A percentile compares a stretch with the other conserved stretches of the same genome.
Evolutionary conservation across 1,284 basidiomycete genomes (phyloP).

Genomic region (Entoloma clypeatum): DNA sequence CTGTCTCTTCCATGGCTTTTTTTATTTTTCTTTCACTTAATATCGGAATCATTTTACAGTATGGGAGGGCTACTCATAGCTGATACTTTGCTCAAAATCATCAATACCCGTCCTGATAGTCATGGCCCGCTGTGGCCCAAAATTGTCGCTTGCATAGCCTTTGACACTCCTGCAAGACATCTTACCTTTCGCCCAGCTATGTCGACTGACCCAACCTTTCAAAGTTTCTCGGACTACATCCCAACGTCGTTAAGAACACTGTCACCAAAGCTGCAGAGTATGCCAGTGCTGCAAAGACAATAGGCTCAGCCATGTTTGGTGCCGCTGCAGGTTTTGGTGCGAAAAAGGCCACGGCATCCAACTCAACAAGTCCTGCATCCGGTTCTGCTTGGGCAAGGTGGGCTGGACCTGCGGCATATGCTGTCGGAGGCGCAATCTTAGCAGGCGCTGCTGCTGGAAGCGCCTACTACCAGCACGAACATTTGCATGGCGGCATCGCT

Average conservation of each 20-base stretch:
- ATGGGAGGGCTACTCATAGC: slow-evolving; percentile 90
- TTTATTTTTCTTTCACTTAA: slow-evolving; percentile 3
- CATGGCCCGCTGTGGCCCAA: slow-evolving; percentile 77
- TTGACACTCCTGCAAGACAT: slow-evolving; percentile 81
- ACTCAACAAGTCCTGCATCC: slow-evolving; percentile 22
- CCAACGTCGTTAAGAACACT: slow-evolving; percentile 81
- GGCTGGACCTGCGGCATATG: slow-evolving; percentile 57
- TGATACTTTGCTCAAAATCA: slow-evolving; percentile 77
- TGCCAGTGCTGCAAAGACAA: slow-evolving; percentile 60
- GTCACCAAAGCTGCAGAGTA: slow-evolving; percentile 77
- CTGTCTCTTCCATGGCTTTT: slow-evolving; percentile 15
- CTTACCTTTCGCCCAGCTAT: slow-evolving; percentile 5
- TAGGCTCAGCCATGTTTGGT: slow-evolving; percentile 55
- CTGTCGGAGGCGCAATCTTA: slow-evolving; percentile 64
- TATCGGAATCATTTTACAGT: slow-evolving; percentile 39
- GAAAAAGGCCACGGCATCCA: slow-evolving; percentile 33
- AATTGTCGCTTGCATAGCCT: slow-evolving; percentile 79
- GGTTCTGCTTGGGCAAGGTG: slow-evolving; percentile 52
- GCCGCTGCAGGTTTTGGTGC: slow-evolving; percentile 49
- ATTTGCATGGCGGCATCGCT: slow-evolving; percentile 65
- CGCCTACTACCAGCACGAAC: slow-evolving; percentile 75
- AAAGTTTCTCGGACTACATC: slow-evolving; percentile 90
- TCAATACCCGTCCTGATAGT: slow-evolving; percentile 56
- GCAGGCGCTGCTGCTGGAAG: slow-evolving; percentile 86
- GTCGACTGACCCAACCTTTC: slow-evolving; percentile 5